These are phyloP conservation scores for Fusarium globosum DNA, from an alignment of 2,329 filamentous ascomycete species.

Conservation along the genomic window DNA sequence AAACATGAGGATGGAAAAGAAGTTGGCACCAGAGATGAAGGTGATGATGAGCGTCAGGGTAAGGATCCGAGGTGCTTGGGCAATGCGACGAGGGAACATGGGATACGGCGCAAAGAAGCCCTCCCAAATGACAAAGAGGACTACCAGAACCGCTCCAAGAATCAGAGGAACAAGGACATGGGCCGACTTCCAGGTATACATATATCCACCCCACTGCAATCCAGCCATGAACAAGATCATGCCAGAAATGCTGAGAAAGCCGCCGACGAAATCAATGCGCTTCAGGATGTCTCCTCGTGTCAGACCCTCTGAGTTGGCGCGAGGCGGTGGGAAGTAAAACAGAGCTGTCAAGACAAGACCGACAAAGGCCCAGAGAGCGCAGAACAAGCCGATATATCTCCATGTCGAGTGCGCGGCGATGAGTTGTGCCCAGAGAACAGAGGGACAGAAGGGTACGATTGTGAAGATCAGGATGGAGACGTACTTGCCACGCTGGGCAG, in stretches of 20 bases:
- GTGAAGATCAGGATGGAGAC: not conserved
- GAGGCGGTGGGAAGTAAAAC: not conserved
- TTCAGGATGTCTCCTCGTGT: not conserved
- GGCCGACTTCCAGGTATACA: not conserved
- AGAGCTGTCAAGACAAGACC: not conserved
- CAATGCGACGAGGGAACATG: not conserved
- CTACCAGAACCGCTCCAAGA: not conserved
- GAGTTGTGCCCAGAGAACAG: not conserved
- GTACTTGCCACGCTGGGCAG: not conserved
- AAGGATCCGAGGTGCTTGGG: not conserved
- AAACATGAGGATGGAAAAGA: not conserved
- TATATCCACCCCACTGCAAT: not conserved
- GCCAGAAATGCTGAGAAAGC: not conserved
- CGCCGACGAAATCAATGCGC: not conserved
- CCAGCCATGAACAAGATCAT: constrained; percentile 2
- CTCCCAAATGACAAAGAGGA: not conserved
- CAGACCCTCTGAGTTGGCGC: not conserved
- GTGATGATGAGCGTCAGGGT: not conserved
- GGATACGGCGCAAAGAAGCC: not conserved
- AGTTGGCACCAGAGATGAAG: not conserved
- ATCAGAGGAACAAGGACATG: not conserved
- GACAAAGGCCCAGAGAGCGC: not conserved
- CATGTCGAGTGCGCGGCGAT: not conserved
- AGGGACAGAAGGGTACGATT: not conserved
- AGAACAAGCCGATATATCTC: not conserved